A percentile compares a stretch with the other conserved stretches of the same genome.
phyloP scores from a whole-genome alignment of 306 rosid species.

The Cucurbita maxima region DNA sequence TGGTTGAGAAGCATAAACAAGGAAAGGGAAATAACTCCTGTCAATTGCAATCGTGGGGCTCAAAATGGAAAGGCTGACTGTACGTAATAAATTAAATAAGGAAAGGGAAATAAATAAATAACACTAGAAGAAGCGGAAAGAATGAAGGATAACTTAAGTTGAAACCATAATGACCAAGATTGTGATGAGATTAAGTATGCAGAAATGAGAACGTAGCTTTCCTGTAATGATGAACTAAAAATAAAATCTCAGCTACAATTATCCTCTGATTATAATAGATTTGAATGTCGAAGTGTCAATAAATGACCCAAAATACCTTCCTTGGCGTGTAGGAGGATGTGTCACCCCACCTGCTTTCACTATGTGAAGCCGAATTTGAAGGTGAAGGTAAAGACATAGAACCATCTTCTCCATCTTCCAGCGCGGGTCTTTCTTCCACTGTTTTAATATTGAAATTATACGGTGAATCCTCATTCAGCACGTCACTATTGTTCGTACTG shows the following conservation, averaged over 20 bases:
- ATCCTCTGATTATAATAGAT: not conserved
- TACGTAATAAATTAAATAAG: too few relatives aligned
- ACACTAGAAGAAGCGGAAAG: not conserved
- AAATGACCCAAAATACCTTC: conserved; percentile 40
- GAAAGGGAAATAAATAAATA: too few relatives aligned
- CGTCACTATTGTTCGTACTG: conserved; percentile 30
- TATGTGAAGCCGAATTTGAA: conserved; percentile 36
- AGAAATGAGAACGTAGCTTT: not conserved
- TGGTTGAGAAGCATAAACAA: not conserved
- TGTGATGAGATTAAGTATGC: not conserved
- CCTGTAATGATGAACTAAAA: not conserved
- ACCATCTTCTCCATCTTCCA: conserved; percentile 45
- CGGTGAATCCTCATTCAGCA: conserved; percentile 66
- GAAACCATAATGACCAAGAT: not conserved
- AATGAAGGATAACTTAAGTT: not conserved
- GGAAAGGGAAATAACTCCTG: too few relatives aligned
- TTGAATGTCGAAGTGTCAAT: not conserved
- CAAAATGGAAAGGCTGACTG: too few relatives aligned
- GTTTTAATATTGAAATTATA: conserved; percentile 29
- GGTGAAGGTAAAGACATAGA: conserved; percentile 36
- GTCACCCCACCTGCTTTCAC: conserved; percentile 70
- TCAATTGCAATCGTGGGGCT: too few relatives aligned
- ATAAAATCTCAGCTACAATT: not conserved
- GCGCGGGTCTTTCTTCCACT: conserved; percentile 30
- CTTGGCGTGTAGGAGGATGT: conserved; percentile 62